A percentile compares a stretch with the other conserved stretches of the same genome.
phyloP scores from a whole-genome alignment of 495 filamentous ascomycete genomes.

The Hypoxylon lienhwacheense region DNA sequence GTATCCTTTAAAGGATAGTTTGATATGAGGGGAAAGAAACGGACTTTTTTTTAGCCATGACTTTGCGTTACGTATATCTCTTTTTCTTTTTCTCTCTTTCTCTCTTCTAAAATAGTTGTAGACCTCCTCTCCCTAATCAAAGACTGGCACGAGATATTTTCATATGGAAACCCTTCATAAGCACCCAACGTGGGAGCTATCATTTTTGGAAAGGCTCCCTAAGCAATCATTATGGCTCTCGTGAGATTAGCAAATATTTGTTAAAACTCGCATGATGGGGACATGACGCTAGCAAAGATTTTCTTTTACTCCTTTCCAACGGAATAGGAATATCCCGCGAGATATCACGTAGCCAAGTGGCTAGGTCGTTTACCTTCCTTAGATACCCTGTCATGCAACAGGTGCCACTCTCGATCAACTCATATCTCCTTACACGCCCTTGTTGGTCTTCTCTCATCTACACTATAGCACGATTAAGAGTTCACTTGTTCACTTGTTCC shows the following conservation, averaged over 20 bases:
- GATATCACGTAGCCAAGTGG: conserved; percentile 26
- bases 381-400: conserved; percentile 7
- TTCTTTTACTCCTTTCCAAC: too few relatives aligned
- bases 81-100: too few relatives aligned
- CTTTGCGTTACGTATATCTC: neutral
- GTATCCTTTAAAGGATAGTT: neutral
- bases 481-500: conserved; percentile 2
- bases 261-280: conserved; percentile 6
- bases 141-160: conserved; percentile 1
- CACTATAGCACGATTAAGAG: conserved; percentile 8
- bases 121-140: conserved; percentile 17
- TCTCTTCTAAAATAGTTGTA: too few relatives aligned
- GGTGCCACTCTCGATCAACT: conserved; percentile 9
- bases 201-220: neutral
- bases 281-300: neutral
- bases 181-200: neutral
- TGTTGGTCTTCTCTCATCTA: conserved; percentile 10
- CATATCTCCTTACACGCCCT: conserved; percentile 13
- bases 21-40: neutral
- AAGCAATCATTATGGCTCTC: neutral
- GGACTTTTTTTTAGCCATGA: conserved; percentile 1
- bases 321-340: conserved; percentile 4
- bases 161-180: neutral
- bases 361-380: neutral
- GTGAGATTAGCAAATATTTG: conserved; percentile 5